phyloP scores from a whole-genome alignment of 306 rosid genomes.

The Leucaena leucocephala region DNA sequence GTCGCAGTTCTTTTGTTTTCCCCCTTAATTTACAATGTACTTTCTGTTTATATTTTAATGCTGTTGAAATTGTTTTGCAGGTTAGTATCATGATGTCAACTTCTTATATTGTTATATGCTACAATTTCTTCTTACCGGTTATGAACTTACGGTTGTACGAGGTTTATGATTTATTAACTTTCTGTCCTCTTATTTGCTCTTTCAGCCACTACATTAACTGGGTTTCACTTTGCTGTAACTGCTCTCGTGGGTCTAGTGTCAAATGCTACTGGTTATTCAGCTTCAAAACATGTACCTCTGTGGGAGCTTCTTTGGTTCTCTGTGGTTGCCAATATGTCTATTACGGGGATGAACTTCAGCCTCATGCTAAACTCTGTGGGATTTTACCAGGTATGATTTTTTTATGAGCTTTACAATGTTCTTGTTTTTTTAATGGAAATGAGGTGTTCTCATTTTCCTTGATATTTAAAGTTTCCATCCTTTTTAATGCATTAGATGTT shows the following conservation, averaged over 20 bases:
- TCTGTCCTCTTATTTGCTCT: conserved; percentile 3
- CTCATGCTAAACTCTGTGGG: conserved; percentile 97
- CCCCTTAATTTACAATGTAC: neutral
- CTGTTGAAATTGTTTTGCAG: neutral
- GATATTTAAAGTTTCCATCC: neutral
- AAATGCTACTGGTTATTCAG: conserved; percentile 77
- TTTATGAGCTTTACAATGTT: conserved; percentile 17
- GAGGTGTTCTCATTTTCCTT: neutral
- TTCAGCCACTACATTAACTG: conserved; percentile 89
- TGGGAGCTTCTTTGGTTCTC: conserved; percentile 99
- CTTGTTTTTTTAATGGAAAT: neutral
- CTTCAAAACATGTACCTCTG: conserved; percentile 84
- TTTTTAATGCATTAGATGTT: neutral
- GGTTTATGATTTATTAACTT: conserved; percentile 17
- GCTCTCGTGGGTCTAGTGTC: conserved; percentile 87
- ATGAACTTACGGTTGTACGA: neutral
- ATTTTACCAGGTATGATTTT: conserved; percentile 70
- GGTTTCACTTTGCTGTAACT: conserved; percentile 90
- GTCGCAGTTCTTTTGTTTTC: neutral
- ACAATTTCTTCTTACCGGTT: neutral
- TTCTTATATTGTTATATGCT: neutral
- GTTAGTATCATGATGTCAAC: neutral
- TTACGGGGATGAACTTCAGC: conserved; percentile 90
- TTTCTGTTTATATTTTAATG: neutral
- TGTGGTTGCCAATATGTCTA: conserved; percentile 78